These are phyloP conservation scores for Cucurbita maxima DNA, from an alignment of 306 rosid genomes.

Conservation along the genomic window DNA sequence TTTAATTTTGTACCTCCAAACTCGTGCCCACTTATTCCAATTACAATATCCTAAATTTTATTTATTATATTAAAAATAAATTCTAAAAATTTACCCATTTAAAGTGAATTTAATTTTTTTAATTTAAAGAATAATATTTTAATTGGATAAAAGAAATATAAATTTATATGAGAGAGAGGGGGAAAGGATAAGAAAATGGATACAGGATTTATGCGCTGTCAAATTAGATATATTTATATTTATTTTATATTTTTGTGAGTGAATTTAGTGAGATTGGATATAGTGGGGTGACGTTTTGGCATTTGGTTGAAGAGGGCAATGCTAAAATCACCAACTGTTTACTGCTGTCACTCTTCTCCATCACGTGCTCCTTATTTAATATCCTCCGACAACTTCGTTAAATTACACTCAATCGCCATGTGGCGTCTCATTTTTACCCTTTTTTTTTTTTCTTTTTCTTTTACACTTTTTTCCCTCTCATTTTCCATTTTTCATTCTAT, in stretches of 20 bases:
- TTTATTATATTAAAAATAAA: too few species aligned
- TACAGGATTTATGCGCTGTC: conserved; percentile 5
- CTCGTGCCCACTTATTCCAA: too few species aligned
- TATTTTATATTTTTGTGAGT: too few species aligned
- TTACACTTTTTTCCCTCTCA: neutral
- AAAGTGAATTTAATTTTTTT: too few species aligned
- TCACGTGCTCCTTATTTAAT: conserved; percentile 30
- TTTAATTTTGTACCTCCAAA: too few species aligned
- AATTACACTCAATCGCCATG: conserved; percentile 17
- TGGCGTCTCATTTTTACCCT: neutral
- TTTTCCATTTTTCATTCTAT: too few species aligned
- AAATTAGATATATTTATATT: neutral
- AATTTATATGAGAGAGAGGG: neutral
- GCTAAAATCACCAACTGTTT: neutral
- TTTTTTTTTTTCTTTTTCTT: neutral
- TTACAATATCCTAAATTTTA: too few species aligned
- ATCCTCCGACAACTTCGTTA: conserved; percentile 20
- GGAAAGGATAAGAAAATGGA: neutral
- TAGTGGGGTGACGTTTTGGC: neutral
- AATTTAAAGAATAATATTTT: too few species aligned
- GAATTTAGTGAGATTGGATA: neutral
- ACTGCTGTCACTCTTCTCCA: conserved; percentile 2
- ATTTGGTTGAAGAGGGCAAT: neutral
- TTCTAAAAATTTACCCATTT: too few species aligned
- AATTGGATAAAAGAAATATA: too few species aligned